Base-by-base conservation (phyloP, 768 basidiomycete genomes). In the Pisolithus tinctorius region DNA sequence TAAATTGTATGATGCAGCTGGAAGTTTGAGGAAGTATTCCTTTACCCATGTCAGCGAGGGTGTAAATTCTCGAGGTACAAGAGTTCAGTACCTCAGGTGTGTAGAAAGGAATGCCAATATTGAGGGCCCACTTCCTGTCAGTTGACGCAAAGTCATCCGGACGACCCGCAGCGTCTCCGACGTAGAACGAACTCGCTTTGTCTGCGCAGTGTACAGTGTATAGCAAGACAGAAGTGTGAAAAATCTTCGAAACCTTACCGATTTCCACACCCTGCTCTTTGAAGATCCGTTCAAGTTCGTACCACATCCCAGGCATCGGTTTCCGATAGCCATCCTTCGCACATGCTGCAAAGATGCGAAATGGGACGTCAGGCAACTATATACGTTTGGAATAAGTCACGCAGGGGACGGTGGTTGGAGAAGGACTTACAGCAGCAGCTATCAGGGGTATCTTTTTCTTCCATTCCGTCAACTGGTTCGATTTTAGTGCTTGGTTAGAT, bases 91-190 rank as follows among this genome's bases (percentile, higher is more conserved):
- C 91, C 74, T 96, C 93, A 16, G 93, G 93, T 0, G 93, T 94
- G 45, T 76, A 74, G 63, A 95, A 96, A 9, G 70, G 71, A 2
- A 96, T 63, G 0, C 74, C 85, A 7, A 85, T 62, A 57, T 94
- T 95, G 3, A 83, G 63, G 0, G 93, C 91, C 75, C 84, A 90
- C 68, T 94, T 91, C 41, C 86, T 76, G 66, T 96, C 93, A 0
- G 86, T 87, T 53, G 83, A 82, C 6, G 86, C 78, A 63, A 88
- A 89, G 69, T 96, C 93, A 26, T 69, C 66, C 42, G 74, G 69
- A 42, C 93, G 80, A 10, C 93, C 93, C 10, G 92, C 93, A 1
- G 91, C 92, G 59, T 96, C 93, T 3, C 93, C 93, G 1, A 95
- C 84, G 58, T 86, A 94, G 59, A 88, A 88, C 0, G 88, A 85